A percentile compares a stretch with the other conserved stretches of the same genome.
Evolutionary conservation across 805 yeast genomes (phyloP).

Genomic region (Suhomyces canberraensis): DNA sequence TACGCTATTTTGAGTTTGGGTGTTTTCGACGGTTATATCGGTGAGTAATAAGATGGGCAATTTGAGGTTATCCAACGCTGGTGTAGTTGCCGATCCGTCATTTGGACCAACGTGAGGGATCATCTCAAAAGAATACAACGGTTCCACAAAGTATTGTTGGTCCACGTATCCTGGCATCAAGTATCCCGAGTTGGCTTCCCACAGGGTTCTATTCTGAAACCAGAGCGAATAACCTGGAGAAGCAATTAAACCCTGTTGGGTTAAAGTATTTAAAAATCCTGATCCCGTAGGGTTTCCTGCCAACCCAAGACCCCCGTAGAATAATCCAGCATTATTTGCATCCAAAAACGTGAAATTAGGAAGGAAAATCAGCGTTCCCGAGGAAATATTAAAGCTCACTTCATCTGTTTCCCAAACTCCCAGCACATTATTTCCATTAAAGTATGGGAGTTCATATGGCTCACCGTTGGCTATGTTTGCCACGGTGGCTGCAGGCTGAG

Average conservation of each 20-base stretch:
- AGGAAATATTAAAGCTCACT: slow-evolving; percentile 16
- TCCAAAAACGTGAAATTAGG: slow-evolving; percentile 26
- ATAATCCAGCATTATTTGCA: slow-evolving; percentile 19
- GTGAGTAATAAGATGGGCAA: slow-evolving; percentile 32
- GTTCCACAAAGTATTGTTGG: slow-evolving; percentile 42
- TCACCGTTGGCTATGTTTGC: slow-evolving; percentile 14
- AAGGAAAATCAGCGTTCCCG: slow-evolving; percentile 12
- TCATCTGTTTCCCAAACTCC: slow-evolving; percentile 27
- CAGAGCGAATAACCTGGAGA: slow-evolving; percentile 35
- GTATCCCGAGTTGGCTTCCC: slow-evolving; percentile 21
- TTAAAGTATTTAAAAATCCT: slow-evolving; percentile 28
- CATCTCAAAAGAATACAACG: slow-evolving; percentile 47
- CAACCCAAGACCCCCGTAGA: slow-evolving; percentile 35
- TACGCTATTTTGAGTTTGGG: slow-evolving; percentile 31
- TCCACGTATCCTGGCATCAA: slow-evolving; percentile 62
- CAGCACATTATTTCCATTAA: slow-evolving; percentile 21
- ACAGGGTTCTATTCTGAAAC: slow-evolving; percentile 17
- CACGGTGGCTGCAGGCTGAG: slow-evolving; percentile 10
- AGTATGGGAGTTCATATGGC: slow-evolving; percentile 24
- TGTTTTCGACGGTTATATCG: slow-evolving; percentile 25
- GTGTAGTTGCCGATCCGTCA: background rate
- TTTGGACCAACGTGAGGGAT: slow-evolving; percentile 31
- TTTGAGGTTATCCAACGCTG: slow-evolving; percentile 10
- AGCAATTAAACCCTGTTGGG: slow-evolving; percentile 16
- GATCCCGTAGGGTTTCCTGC: slow-evolving; percentile 24